Conservation (phyloP, 345 rosid genomes). For the Erysimum cheiranthoides region DNA sequence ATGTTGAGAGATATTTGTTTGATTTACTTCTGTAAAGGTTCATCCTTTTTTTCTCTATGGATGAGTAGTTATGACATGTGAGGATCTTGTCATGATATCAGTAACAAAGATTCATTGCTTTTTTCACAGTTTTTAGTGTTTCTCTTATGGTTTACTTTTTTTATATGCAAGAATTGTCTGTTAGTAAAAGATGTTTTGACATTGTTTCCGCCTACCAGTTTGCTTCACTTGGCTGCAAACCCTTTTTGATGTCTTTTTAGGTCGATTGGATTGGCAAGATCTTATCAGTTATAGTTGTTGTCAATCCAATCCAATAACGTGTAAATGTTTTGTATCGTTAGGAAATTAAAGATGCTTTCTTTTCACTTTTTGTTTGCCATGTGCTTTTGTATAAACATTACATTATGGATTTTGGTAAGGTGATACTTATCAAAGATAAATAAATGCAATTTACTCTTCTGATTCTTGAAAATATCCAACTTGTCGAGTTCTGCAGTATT, state of each 20-base stretch:
- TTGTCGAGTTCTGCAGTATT: slow-evolving; percentile 53
- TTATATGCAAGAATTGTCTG: too few species aligned
- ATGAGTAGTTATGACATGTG: background rate
- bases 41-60: background rate
- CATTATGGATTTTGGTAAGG: slow-evolving; percentile 1
- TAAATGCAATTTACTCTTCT: slow-evolving; percentile 21
- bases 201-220: background rate
- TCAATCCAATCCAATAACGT: background rate
- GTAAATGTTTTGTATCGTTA: background rate
- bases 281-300: background rate
- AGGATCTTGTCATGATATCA: background rate
- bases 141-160: too few species aligned
- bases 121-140: too few species aligned
- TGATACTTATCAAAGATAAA: slow-evolving; percentile 18
- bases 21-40: slow-evolving; percentile 5
- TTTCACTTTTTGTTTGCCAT: slow-evolving; percentile 27
- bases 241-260: background rate
- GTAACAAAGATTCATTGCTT: background rate
- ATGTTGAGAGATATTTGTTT: background rate
- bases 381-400: slow-evolving; percentile 21
- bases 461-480: slow-evolving; percentile 41
- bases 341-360: slow-evolving; percentile 13
- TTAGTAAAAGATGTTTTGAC: background rate
- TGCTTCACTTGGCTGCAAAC: background rate
- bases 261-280: background rate